Percentiles rank a stretch among this genome's conserved stretches.
These are phyloP conservation scores for Polychytrium aggregatum DNA, from an alignment of 192 early-diverging fungal species.

Conservation along the genomic window DNA sequence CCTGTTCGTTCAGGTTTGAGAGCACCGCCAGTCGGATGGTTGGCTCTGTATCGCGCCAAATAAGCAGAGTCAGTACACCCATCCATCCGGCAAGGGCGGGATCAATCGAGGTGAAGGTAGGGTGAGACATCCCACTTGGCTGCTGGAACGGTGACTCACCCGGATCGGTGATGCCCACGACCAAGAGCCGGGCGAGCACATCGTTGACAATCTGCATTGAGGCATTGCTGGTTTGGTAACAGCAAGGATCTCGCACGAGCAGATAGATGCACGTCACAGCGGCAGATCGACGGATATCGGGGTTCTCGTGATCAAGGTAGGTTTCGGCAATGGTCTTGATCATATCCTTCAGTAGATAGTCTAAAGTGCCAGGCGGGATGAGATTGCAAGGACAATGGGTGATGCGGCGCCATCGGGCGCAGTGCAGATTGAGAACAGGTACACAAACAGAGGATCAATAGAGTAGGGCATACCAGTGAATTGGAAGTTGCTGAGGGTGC, in stretches of 20 bases:
- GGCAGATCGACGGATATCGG: constrained; percentile 17
- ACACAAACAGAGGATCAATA: no score
- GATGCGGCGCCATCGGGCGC: no score
- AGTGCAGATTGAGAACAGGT: no score
- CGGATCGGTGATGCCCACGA: constrained; percentile 81
- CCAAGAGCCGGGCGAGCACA: constrained; percentile 74
- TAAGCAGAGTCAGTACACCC: no score
- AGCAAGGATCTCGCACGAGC: constrained; percentile 5
- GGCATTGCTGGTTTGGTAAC: constrained; percentile 39
- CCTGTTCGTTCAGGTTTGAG: constrained; percentile 49
- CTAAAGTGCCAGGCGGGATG: no score
- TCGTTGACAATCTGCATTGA: constrained; percentile 76
- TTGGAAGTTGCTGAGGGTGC: constrained; percentile 62
- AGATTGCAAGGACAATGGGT: no score
- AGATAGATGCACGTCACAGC: constrained; percentile 22
- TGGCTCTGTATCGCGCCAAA: constrained; percentile 32
- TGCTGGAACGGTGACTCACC: constrained; percentile 21
- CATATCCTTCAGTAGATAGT: constrained; percentile 1
- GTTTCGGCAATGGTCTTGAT: constrained; percentile 10
- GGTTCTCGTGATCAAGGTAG: constrained; percentile 23
- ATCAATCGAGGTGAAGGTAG: constrained; percentile 1
- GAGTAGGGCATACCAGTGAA: constrained; percentile 28
- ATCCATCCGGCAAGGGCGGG: no score
- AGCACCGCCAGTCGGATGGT: constrained; percentile 56
- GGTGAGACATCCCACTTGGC: no score